phyloP scores from a whole-genome alignment of 129 eudicot genomes.

The Lactuca saligna region DNA sequence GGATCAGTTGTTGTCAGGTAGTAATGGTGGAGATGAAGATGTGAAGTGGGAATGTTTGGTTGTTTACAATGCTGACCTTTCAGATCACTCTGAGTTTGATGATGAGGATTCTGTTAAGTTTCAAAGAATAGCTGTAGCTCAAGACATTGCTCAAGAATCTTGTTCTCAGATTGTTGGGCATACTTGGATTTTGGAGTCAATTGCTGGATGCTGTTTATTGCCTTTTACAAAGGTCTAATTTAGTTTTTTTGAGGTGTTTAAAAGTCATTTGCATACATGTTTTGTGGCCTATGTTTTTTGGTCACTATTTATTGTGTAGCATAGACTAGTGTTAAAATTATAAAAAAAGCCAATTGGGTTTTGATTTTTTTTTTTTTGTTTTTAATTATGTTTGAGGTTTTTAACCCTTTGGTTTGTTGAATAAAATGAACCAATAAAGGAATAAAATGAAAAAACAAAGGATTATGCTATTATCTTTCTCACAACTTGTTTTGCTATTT shows the following conservation, averaged over 20 bases:
- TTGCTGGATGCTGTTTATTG: constrained; percentile 52
- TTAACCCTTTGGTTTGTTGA: constrained; percentile 6
- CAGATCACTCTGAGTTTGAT: constrained; percentile 26
- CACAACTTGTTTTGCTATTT: not conserved
- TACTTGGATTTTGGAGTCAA: constrained; percentile 75
- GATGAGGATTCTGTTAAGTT: constrained; percentile 27
- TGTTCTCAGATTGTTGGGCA: constrained; percentile 47
- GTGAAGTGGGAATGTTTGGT: constrained; percentile 31
- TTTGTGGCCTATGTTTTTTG: not conserved
- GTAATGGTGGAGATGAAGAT: not conserved
- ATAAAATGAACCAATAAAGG: not conserved
- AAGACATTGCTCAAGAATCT: constrained; percentile 41
- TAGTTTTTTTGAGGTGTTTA: not conserved
- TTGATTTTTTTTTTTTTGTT: not conserved
- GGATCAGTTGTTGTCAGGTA: constrained; percentile 28
- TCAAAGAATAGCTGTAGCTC: constrained; percentile 47
- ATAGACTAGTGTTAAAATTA: constrained; percentile 1
- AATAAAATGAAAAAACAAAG: not conserved
- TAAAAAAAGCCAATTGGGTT: constrained; percentile 8
- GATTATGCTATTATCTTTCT: not conserved
- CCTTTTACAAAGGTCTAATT: constrained; percentile 10
- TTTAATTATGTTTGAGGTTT: not conserved
- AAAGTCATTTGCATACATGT: constrained; percentile 2
- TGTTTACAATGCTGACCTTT: constrained; percentile 50
- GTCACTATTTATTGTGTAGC: not conserved